These are phyloP conservation scores for Wickerhamomyces kurtzmanii DNA, from an alignment of 805 yeast species.

Conservation along the genomic window DNA sequence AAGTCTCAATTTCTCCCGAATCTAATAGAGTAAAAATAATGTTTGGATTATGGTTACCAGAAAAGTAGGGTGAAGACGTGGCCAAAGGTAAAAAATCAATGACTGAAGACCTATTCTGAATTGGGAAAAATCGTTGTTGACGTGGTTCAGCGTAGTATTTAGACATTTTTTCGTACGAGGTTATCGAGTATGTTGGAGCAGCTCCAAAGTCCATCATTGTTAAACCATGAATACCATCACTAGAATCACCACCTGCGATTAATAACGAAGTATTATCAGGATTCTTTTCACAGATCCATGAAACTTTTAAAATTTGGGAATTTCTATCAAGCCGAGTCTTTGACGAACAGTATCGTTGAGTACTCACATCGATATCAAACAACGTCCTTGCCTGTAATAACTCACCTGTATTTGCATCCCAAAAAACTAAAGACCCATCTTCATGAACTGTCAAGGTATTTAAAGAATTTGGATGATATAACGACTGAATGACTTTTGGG, in stretches of 20 bases:
- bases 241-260: conserved; percentile 55
- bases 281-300: conserved; percentile 74
- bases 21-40: conserved; percentile 48
- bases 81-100: conserved; percentile 45
- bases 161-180: conserved; percentile 79
- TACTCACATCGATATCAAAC: conserved; percentile 55
- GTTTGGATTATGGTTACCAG: conserved; percentile 72
- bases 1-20: conserved; percentile 55
- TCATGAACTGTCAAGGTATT: conserved; percentile 71
- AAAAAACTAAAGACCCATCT: conserved; percentile 81
- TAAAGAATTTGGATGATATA: conserved; percentile 90
- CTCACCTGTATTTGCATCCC: conserved; percentile 82
- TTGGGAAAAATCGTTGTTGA: conserved; percentile 45
- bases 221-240: conserved; percentile 32
- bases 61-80: conserved; percentile 61
- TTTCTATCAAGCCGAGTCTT: conserved; percentile 11
- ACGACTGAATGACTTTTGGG: conserved; percentile 41
- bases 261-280: conserved; percentile 74
- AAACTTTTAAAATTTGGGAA: conserved; percentile 38
- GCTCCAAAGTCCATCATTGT: conserved; percentile 66
- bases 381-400: conserved; percentile 66
- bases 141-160: conserved; percentile 57
- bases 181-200: conserved; percentile 69
- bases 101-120: conserved; percentile 34
- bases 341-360: conserved; percentile 24